Conservation (phyloP, 2,329 filamentous ascomycete species). For the Clarireedia monteithiana region DNA sequence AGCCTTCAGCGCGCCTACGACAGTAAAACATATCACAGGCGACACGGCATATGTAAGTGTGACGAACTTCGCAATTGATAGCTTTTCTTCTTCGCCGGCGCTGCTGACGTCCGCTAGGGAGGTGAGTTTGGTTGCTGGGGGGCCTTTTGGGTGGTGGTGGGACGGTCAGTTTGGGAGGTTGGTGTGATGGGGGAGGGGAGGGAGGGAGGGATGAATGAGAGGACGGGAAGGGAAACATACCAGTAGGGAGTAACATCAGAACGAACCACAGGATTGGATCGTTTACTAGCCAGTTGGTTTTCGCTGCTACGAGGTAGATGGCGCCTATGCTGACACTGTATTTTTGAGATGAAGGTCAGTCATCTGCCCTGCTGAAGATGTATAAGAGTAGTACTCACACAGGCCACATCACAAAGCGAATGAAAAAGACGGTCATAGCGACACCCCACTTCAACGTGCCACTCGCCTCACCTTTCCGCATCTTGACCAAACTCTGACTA, state of each 20-base stretch:
- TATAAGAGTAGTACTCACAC: slow-evolving; percentile 8
- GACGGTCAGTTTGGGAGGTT: background rate
- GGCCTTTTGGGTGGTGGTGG: slow-evolving; percentile 23
- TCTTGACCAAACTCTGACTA: slow-evolving; percentile 41
- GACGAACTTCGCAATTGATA: slow-evolving; percentile 37
- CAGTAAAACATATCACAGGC: slow-evolving; percentile 31
- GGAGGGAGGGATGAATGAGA: background rate
- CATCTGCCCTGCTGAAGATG: too few relatives aligned
- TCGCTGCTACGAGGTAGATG: slow-evolving; percentile 46
- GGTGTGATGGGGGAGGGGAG: background rate
- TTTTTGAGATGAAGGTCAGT: too few relatives aligned
- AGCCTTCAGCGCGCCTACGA: slow-evolving; percentile 31
- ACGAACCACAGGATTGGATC: slow-evolving; percentile 62
- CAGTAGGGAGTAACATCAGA: slow-evolving; percentile 40
- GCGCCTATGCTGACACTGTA: slow-evolving; percentile 39
- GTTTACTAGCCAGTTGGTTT: slow-evolving; percentile 40
- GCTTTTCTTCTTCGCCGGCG: slow-evolving; percentile 33
- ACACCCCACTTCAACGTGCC: slow-evolving; percentile 39
- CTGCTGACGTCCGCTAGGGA: slow-evolving; percentile 38
- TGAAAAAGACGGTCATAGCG: slow-evolving; percentile 41
- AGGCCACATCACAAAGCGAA: slow-evolving; percentile 57
- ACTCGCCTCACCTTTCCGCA: slow-evolving; percentile 33
- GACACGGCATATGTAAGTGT: slow-evolving; percentile 34
- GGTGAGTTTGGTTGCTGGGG: slow-evolving; percentile 40
- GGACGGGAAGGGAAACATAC: background rate